These are phyloP conservation scores for Artemisia tridentata DNA, from an alignment of 129 eudicot genomes.

Conservation along the genomic window DNA sequence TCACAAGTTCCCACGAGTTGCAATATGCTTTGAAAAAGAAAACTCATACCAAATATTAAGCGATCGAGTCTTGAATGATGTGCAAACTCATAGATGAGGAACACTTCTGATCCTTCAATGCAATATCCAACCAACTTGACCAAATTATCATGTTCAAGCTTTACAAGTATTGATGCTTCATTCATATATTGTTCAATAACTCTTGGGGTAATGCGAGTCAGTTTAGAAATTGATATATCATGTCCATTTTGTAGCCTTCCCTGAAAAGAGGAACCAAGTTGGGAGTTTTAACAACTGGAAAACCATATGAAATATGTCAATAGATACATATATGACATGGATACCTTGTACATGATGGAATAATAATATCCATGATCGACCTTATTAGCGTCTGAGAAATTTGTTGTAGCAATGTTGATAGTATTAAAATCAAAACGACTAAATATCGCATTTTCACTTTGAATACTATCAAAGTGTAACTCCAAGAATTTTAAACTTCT, in stretches of 20 bases:
- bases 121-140: constrained; percentile 12
- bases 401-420: not conserved
- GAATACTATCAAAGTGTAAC: not conserved
- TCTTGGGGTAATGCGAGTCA: too few species aligned
- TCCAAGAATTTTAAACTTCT: too few species aligned
- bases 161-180: not conserved
- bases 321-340: too few species aligned
- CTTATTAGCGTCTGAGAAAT: too few species aligned
- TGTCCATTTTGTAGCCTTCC: constrained; percentile 21
- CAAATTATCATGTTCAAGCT: constrained; percentile 16
- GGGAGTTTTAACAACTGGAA: not conserved
- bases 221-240: not conserved
- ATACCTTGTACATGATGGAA: constrained; percentile 11
- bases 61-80: not conserved
- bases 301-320: not conserved
- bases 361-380: too few species aligned
- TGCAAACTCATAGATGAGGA: not conserved
- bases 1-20: too few species aligned
- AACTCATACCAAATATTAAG: not conserved
- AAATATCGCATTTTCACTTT: not conserved
- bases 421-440: not conserved
- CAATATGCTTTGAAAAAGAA: not conserved
- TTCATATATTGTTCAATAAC: not conserved
- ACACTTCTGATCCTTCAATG: not conserved
- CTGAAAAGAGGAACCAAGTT: constrained; percentile 9